These are phyloP conservation scores for Xylaria intraflava DNA, from an alignment of 495 filamentous ascomycete species.

Conservation along the genomic window DNA sequence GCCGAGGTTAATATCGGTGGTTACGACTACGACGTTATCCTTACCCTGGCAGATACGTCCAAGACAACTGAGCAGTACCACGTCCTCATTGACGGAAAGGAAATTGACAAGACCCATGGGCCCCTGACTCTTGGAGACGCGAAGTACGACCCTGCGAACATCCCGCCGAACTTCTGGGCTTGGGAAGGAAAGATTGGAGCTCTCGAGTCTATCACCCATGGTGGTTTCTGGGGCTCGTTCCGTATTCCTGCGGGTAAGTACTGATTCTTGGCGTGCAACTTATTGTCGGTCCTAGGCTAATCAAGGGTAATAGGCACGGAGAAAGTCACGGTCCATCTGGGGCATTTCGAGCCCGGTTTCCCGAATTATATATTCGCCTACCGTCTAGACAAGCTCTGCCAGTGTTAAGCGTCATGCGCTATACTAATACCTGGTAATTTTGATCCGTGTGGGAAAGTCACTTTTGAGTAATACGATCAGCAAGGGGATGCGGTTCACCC, in stretches of 20 bases:
- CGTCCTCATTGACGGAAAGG: neutral
- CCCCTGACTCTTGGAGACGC: neutral
- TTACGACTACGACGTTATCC: neutral
- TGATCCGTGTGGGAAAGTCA: too few relatives aligned
- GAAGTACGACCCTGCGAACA: neutral
- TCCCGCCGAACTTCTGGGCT: neutral
- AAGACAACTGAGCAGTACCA: neutral
- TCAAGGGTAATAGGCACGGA: neutral
- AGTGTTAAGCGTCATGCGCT: neutral
- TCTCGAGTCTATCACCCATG: neutral
- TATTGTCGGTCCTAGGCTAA: neutral
- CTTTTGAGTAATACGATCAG: too few relatives aligned
- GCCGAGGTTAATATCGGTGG: neutral
- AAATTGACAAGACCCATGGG: neutral
- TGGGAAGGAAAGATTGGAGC: neutral
- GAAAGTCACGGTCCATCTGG: neutral
- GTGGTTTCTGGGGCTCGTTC: neutral
- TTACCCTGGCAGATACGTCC: neutral
- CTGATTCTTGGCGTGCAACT: neutral
- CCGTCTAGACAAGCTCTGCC: neutral
- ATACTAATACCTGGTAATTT: too few relatives aligned
- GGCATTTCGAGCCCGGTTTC: neutral
- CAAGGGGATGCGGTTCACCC: too few relatives aligned
- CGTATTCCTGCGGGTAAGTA: neutral
- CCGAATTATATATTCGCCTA: neutral